Percentiles rank a stretch among this genome's conserved stretches.
These are phyloP conservation scores for Cyphellophora europaea DNA, from an alignment of 2,329 filamentous ascomycete species.

Conservation along the genomic window DNA sequence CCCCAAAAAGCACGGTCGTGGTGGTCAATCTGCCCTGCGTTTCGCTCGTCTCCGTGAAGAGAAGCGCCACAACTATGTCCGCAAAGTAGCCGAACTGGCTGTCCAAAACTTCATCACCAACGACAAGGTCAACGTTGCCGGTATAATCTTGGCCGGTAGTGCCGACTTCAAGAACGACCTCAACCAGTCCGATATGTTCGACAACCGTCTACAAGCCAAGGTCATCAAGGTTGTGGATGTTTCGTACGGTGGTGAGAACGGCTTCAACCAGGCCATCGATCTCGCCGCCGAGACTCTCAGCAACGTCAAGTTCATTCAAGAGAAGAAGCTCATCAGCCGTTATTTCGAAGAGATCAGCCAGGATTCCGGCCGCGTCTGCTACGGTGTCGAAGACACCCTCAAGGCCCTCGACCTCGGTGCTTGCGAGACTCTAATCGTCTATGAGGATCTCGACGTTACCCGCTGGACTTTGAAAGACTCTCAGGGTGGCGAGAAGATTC, in stretches of 20 bases:
- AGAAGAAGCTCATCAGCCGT: constrained; percentile 98
- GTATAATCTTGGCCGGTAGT: constrained; percentile 88
- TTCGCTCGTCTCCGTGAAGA: constrained; percentile 98
- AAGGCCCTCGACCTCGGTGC: constrained; percentile 95
- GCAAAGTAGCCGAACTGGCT: constrained; percentile 94
- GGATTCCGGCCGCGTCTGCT: constrained; percentile 93
- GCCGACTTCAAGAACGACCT: constrained; percentile 99
- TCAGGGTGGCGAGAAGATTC: constrained; percentile 58
- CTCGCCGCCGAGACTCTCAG: constrained; percentile 87
- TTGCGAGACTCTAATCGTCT: constrained; percentile 89
- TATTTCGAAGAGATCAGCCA: constrained; percentile 99
- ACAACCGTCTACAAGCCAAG: constrained; percentile 80
- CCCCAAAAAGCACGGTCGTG: constrained; percentile 99
- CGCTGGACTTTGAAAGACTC: constrained; percentile 83
- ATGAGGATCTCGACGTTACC: constrained; percentile 91
- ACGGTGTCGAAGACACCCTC: constrained; percentile 93
- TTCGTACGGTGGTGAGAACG: constrained; percentile 97
- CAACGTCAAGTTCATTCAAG: constrained; percentile 99
- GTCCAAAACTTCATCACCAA: constrained; percentile 98
- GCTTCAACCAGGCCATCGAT: constrained; percentile 99
- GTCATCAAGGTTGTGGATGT: constrained; percentile 99
- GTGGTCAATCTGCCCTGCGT: constrained; percentile 98
- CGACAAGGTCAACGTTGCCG: constrained; percentile 97
- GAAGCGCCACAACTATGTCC: constrained; percentile 99
- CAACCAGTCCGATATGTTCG: constrained; percentile 95